These are phyloP conservation scores for Tricladium varicosporioides DNA, from an alignment of 2,329 filamentous ascomycete genomes.

Conservation along the genomic window DNA sequence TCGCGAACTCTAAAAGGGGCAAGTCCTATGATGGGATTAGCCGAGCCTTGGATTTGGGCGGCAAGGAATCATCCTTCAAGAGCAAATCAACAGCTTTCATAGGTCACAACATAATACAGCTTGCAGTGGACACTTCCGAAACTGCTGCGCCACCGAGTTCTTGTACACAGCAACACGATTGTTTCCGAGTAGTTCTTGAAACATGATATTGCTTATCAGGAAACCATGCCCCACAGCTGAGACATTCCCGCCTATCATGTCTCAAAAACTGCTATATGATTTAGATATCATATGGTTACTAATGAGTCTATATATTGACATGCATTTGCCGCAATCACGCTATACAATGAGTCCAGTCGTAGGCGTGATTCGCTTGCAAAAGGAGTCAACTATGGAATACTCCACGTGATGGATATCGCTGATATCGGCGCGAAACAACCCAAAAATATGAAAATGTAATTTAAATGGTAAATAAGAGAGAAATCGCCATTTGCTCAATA, in stretches of 20 bases:
- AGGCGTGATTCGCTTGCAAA: not conserved
- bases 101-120: not conserved
- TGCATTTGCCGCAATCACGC: not conserved
- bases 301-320: not conserved
- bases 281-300: not conserved
- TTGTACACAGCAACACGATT: too few species aligned
- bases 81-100: not conserved
- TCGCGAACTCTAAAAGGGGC: not conserved
- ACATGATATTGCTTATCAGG: too few species aligned
- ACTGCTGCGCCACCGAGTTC: too few species aligned
- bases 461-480: not conserved
- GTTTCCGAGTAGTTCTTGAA: too few species aligned
- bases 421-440: not conserved
- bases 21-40: not conserved
- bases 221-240: not conserved
- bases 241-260: not conserved
- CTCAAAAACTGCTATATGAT: not conserved
- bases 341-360: not conserved
- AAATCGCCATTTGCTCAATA: not conserved
- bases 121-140: too few species aligned
- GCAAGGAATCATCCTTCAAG: not conserved
- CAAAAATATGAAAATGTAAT: not conserved
- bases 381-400: not conserved
- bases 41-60: not conserved
- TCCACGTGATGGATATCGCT: constrained; percentile 11